phyloP scores from a whole-genome alignment of 2,329 filamentous ascomycete genomes.

The Claviceps capensis region DNA sequence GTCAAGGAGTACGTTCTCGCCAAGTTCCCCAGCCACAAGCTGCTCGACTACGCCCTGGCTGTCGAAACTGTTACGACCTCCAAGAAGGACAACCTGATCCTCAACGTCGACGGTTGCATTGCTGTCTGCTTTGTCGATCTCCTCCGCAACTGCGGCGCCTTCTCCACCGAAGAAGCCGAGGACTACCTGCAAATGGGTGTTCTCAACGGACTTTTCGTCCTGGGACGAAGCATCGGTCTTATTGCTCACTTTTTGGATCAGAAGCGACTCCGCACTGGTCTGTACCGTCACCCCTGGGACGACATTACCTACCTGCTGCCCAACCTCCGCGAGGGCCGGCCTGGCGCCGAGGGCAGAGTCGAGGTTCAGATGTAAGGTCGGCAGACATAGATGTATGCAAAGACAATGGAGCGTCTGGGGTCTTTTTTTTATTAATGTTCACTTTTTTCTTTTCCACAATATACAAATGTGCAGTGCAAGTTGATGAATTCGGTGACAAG shows the following conservation, averaged over 20 bases:
- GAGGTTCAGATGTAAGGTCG: conserved; percentile 62
- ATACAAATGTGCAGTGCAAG: conserved; percentile 11
- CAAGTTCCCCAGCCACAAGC: conserved; percentile 95
- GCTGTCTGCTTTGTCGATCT: conserved; percentile 98
- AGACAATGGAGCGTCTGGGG: conserved; percentile 10
- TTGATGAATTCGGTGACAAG: conserved; percentile 17
- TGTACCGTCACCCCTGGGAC: conserved; percentile 99
- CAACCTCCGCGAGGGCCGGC: conserved; percentile 55
- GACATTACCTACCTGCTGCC: conserved; percentile 93
- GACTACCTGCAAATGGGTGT: conserved; percentile 99
- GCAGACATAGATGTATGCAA: conserved; percentile 3
- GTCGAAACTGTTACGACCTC: conserved; percentile 97
- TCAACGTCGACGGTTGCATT: conserved; percentile 97
- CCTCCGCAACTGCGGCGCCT: conserved; percentile 93
- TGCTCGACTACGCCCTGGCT: conserved; percentile 95
- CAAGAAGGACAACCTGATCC: conserved; percentile 99
- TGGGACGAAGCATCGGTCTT: conserved; percentile 92
- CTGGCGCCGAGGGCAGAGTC: conserved; percentile 72
- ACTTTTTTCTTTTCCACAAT: background rate
- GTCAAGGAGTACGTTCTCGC: conserved; percentile 98
- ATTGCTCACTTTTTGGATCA: conserved; percentile 99
- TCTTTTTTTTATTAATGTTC: conserved; percentile 9
- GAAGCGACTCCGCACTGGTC: conserved; percentile 95
- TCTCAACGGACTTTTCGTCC: conserved; percentile 96
- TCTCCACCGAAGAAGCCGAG: conserved; percentile 90